A percentile compares a stretch with the other conserved stretches of the same genome.
Evolutionary conservation across 306 rosid genomes (phyloP).

Genomic region (Acacia crassicarpa): DNA sequence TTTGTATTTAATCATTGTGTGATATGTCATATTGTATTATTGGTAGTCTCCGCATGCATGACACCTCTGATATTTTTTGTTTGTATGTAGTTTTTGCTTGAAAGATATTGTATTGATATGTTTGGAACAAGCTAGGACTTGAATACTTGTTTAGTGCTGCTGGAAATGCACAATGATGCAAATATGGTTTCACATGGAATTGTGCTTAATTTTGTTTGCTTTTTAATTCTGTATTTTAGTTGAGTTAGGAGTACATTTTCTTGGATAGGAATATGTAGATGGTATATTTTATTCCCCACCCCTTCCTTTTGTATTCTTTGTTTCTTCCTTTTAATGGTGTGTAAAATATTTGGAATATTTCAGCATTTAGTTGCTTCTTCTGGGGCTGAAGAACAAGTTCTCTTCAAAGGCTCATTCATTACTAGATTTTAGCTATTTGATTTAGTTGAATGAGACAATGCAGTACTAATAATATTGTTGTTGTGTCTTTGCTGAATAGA

Average conservation of each 20-base stretch:
- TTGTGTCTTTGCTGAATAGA: not conserved
- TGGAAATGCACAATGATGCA: not conserved
- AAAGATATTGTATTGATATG: not conserved
- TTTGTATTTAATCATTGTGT: constrained; percentile 8
- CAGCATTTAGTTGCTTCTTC: not conserved
- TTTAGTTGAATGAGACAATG: not conserved
- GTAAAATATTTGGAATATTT: not conserved
- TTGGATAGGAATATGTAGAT: not conserved
- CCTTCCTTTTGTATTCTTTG: not conserved
- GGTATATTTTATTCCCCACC: not conserved
- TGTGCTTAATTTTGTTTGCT: not conserved
- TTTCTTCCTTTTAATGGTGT: not conserved
- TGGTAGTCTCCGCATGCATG: not conserved
- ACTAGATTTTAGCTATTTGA: not conserved
- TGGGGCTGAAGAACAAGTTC: not conserved
- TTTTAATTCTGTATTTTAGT: not conserved
- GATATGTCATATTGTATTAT: not conserved
- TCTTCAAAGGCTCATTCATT: not conserved
- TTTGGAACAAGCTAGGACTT: not conserved
- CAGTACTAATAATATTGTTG: not conserved
- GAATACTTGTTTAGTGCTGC: not conserved
- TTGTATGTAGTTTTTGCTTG: not conserved
- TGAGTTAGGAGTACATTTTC: not conserved
- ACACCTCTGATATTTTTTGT: not conserved
- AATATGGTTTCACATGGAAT: not conserved